Evolutionary conservation across 2,329 filamentous ascomycete genomes (phyloP).

Genomic region (Pseudogymnoascus sp.): DNA sequence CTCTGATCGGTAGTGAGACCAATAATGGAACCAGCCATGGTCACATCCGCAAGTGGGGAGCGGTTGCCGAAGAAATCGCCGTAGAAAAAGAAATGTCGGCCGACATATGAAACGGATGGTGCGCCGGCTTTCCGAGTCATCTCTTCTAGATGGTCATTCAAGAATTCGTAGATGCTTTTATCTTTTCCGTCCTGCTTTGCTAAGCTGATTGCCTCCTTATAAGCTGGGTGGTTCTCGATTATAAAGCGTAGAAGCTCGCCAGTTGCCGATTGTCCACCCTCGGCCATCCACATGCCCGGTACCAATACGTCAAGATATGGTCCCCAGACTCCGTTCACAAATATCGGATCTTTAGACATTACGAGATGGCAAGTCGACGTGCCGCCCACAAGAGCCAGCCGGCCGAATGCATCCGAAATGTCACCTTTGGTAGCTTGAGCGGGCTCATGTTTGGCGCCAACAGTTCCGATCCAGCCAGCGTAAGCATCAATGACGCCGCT

Average conservation of each 20-base stretch:
- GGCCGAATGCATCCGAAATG: constrained; percentile 84
- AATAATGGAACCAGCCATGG: constrained; percentile 85
- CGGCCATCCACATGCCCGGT: constrained; percentile 91
- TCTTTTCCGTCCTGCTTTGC: constrained; percentile 65
- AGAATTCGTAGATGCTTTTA: constrained; percentile 88
- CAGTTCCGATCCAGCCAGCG: constrained; percentile 96
- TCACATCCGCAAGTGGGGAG: constrained; percentile 83
- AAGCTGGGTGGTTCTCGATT: constrained; percentile 89
- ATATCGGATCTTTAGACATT: constrained; percentile 88
- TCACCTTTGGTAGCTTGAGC: constrained; percentile 67
- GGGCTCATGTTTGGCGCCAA: constrained; percentile 82
- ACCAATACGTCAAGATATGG: constrained; percentile 92
- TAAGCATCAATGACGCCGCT: constrained; percentile 98
- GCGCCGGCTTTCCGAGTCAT: constrained; percentile 62
- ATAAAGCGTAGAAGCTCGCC: constrained; percentile 92
- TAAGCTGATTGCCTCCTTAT: constrained; percentile 69
- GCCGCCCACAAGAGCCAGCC: constrained; percentile 87
- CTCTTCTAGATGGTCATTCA: constrained; percentile 78
- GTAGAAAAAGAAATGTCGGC: constrained; percentile 96
- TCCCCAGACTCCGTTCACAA: constrained; percentile 94
- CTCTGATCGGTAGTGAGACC: constrained; percentile 82
- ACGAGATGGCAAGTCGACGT: constrained; percentile 96
- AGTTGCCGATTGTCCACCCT: constrained; percentile 93
- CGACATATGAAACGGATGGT: constrained; percentile 76
- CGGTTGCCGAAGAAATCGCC: constrained; percentile 96